phyloP scores from a whole-genome alignment of 306 rosid species.

The Vachellia collinsii region DNA sequence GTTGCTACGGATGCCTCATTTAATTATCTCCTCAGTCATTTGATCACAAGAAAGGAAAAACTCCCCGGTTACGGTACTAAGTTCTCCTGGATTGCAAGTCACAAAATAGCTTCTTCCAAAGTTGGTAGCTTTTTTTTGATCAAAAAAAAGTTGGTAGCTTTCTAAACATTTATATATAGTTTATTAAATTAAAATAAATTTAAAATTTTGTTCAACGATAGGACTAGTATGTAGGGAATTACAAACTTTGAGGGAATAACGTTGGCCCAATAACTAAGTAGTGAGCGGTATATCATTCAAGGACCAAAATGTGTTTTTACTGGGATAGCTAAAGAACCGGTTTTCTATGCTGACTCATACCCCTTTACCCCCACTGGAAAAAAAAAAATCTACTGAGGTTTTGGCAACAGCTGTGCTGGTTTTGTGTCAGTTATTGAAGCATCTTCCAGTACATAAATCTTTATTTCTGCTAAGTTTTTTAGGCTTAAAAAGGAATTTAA shows the following conservation, averaged over 20 bases:
- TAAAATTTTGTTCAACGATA: not conserved
- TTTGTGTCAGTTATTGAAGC: not conserved
- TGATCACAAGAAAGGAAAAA: not conserved
- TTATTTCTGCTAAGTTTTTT: not conserved
- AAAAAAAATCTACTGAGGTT: not conserved
- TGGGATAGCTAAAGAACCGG: not conserved
- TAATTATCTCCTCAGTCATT: not conserved
- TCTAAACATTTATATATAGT: not conserved
- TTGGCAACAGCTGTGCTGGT: not conserved
- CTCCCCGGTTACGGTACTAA: not conserved
- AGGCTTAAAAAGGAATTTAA: not conserved
- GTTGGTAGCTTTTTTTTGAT: not conserved
- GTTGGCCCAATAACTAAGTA: not conserved
- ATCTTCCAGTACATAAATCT: not conserved
- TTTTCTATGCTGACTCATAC: not conserved
- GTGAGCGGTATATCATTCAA: not conserved
- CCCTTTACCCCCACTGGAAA: not conserved
- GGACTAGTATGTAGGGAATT: not conserved
- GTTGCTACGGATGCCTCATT: conserved; percentile 24
- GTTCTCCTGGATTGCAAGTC: not conserved
- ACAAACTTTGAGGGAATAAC: not conserved
- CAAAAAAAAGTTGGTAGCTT: not conserved
- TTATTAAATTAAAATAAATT: no score
- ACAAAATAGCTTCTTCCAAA: not conserved
- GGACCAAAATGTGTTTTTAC: not conserved